Percentiles rank a stretch among this genome's conserved stretches.
These are phyloP conservation scores for Saccharomycopsis sp. DNA, from an alignment of 805 yeast genomes.

Conservation along the genomic window DNA sequence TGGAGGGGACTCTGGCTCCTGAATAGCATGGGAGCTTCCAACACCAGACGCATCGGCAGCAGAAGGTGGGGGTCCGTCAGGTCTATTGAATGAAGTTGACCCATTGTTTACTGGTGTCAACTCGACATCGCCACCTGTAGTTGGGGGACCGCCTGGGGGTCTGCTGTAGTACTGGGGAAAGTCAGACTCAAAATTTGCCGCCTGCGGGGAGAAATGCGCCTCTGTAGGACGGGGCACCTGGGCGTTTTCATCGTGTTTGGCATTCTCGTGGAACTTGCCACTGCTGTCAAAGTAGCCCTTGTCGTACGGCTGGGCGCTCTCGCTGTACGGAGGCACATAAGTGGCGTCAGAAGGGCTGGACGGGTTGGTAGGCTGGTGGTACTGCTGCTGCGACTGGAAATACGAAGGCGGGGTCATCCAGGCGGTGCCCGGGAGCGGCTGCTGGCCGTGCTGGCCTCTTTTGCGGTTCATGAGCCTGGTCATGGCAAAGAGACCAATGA, in stretches of 20 bases:
- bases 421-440: slow-evolving; percentile 66
- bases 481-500: slow-evolving; percentile 38
- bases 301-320: slow-evolving; percentile 57
- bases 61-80: too few relatives aligned
- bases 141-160: too few relatives aligned
- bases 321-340: slow-evolving; percentile 64
- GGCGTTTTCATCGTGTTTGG: not conserved
- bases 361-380: slow-evolving; percentile 34
- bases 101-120: too few relatives aligned
- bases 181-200: slow-evolving; percentile 15
- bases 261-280: slow-evolving; percentile 39
- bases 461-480: slow-evolving; percentile 48
- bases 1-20: too few relatives aligned
- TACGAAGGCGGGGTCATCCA: slow-evolving; percentile 87
- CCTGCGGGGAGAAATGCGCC: slow-evolving; percentile 6
- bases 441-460: slow-evolving; percentile 35
- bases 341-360: slow-evolving; percentile 32
- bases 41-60: too few relatives aligned
- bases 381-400: slow-evolving; percentile 52
- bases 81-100: too few relatives aligned
- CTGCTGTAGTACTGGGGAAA: slow-evolving; percentile 10
- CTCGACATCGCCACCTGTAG: too few relatives aligned
- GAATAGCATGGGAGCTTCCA: too few relatives aligned
- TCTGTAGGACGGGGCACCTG: slow-evolving; percentile 4
- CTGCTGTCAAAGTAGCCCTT: slow-evolving; percentile 65